These are phyloP conservation scores for Dendrobium catenatum DNA, from an alignment of 106 monocot genomes.

Conservation along the genomic window DNA sequence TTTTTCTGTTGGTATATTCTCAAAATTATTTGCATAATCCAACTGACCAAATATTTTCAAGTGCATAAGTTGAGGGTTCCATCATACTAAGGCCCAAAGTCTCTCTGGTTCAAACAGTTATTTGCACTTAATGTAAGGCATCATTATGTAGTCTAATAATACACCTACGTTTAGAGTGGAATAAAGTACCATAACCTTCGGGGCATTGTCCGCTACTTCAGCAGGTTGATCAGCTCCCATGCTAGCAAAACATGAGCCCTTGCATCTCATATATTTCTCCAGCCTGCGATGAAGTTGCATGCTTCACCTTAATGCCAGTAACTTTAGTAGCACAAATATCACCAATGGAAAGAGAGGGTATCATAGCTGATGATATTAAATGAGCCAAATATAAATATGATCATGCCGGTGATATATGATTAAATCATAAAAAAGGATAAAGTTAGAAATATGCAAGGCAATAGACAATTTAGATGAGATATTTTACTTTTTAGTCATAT, in stretches of 20 bases:
- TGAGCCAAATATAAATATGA: neutral
- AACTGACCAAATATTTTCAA: neutral
- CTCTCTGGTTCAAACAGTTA: neutral
- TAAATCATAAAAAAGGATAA: neutral
- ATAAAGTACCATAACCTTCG: slow-evolving; percentile 43
- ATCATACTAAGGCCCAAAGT: neutral
- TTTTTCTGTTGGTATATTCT: neutral
- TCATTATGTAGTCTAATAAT: neutral
- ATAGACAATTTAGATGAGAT: neutral
- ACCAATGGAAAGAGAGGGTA: neutral
- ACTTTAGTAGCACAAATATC: neutral
- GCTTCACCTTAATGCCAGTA: neutral
- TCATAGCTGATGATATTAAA: neutral
- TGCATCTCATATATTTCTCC: slow-evolving; percentile 86
- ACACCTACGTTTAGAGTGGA: neutral
- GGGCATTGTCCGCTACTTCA: slow-evolving; percentile 49
- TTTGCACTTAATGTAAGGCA: neutral
- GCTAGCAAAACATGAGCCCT: slow-evolving; percentile 38
- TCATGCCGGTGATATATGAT: neutral
- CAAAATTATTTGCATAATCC: neutral
- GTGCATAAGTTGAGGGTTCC: neutral
- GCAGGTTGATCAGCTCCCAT: slow-evolving; percentile 7
- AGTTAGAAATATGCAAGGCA: neutral
- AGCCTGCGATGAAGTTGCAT: neutral
- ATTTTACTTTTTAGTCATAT: slow-evolving; percentile 1